phyloP scores from a whole-genome alignment of 2,329 filamentous ascomycete species.

The Cercospora beticola region DNA sequence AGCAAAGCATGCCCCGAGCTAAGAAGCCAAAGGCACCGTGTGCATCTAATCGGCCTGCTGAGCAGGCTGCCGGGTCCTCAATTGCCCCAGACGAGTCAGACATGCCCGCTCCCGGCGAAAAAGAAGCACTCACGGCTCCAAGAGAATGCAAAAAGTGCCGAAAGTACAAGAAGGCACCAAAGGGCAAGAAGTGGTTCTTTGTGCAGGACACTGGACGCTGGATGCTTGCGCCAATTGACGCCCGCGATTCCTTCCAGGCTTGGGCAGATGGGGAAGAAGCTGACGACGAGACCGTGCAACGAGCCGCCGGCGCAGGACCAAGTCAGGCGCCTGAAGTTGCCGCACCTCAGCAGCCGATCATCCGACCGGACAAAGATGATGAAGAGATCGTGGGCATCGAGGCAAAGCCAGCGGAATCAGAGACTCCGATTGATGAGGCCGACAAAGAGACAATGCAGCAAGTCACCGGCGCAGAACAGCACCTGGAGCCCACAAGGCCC shows the following conservation, averaged over 20 bases:
- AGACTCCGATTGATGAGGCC: not conserved
- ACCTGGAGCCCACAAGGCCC: not conserved
- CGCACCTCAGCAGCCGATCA: too few species aligned
- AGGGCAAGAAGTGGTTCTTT: slow-evolving; percentile 1
- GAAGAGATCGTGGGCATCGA: not conserved
- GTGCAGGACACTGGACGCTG: not conserved
- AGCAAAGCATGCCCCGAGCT: not conserved
- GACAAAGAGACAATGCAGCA: not conserved
- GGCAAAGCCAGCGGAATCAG: not conserved
- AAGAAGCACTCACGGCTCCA: not conserved
- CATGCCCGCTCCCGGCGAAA: not conserved
- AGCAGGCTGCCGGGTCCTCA: not conserved
- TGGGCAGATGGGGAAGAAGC: not conserved
- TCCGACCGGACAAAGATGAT: not conserved
- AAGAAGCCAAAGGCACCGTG: not conserved
- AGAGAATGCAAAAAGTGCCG: not conserved
- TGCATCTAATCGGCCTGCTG: not conserved
- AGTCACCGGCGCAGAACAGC: not conserved
- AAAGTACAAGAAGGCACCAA: not conserved
- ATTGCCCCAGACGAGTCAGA: not conserved
- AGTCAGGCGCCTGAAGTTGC: not conserved
- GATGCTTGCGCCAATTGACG: not conserved
- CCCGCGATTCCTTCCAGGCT: slow-evolving; percentile 3
- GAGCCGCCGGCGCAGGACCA: not conserved
- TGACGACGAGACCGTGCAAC: not conserved